Conservation (phyloP, 306 rosid species). For the Gillenia trifoliata region DNA sequence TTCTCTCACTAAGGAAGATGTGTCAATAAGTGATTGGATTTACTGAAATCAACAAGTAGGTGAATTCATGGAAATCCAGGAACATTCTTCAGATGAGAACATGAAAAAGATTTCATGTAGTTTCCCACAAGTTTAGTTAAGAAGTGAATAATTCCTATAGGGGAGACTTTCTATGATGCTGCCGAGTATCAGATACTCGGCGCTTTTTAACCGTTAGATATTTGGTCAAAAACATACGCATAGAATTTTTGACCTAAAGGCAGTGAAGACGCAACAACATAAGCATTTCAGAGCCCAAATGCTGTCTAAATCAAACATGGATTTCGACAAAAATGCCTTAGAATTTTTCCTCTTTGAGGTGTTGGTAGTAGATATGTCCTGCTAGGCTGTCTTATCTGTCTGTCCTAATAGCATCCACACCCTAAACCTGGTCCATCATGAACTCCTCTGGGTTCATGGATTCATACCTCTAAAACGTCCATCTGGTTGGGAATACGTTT, state of each 20-base stretch:
- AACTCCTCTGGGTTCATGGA: background rate
- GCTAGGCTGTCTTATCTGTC: background rate
- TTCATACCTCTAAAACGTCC: background rate
- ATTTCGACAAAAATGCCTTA: background rate
- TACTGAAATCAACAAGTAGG: background rate
- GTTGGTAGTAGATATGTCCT: background rate
- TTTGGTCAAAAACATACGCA: no score
- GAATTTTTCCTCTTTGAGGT: background rate
- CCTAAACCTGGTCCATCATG: conserved; percentile 4
- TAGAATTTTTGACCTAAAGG: background rate
- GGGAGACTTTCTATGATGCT: background rate
- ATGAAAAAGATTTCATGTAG: background rate
- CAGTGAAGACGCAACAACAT: background rate
- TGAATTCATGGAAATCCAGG: background rate
- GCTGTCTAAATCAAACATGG: background rate
- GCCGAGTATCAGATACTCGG: background rate
- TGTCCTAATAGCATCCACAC: background rate
- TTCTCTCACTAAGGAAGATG: background rate
- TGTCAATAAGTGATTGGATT: background rate
- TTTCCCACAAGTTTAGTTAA: background rate
- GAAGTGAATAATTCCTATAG: background rate
- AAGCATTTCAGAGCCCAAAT: background rate
- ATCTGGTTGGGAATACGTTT: background rate
- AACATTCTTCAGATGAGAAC: background rate
- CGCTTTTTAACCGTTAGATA: background rate